phyloP scores from a whole-genome alignment of 2,329 filamentous ascomycete species.

The Fulvia fulva region DNA sequence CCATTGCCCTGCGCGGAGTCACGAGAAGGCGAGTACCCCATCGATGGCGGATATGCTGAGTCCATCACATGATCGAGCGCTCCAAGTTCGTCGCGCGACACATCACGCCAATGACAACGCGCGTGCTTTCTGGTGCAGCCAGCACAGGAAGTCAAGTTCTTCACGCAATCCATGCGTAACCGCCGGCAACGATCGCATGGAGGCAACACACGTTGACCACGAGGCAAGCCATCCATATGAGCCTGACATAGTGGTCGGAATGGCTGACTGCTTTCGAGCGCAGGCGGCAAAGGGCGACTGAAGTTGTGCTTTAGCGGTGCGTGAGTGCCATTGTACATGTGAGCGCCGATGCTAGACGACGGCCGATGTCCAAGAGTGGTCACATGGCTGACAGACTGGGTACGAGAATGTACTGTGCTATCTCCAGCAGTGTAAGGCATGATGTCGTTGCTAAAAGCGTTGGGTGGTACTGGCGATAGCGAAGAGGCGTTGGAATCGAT shows the following conservation, averaged over 20 bases:
- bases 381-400: not conserved
- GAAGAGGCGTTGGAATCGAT: slow-evolving; percentile 28
- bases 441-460: slow-evolving; percentile 21
- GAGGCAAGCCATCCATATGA: slow-evolving; percentile 69
- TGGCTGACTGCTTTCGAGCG: slow-evolving; percentile 34
- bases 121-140: slow-evolving; percentile 89
- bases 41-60: slow-evolving; percentile 13
- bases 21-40: slow-evolving; percentile 4
- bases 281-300: slow-evolving; percentile 34
- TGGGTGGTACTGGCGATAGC: slow-evolving; percentile 28
- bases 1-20: slow-evolving; percentile 16
- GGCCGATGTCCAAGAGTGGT: slow-evolving; percentile 20
- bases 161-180: slow-evolving; percentile 75
- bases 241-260: slow-evolving; percentile 40
- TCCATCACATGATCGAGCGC: slow-evolving; percentile 32
- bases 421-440: slow-evolving; percentile 22
- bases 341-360: slow-evolving; percentile 23
- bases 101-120: slow-evolving; percentile 78
- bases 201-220: slow-evolving; percentile 72
- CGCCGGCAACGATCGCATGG: slow-evolving; percentile 81
- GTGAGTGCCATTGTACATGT: slow-evolving; percentile 13
- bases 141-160: slow-evolving; percentile 80
- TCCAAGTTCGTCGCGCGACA: slow-evolving; percentile 65
- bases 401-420: not conserved
- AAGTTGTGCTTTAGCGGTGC: slow-evolving; percentile 36